These are phyloP conservation scores for Yamadazyma tumulicola DNA, from an alignment of 805 yeast species.

Conservation along the genomic window DNA sequence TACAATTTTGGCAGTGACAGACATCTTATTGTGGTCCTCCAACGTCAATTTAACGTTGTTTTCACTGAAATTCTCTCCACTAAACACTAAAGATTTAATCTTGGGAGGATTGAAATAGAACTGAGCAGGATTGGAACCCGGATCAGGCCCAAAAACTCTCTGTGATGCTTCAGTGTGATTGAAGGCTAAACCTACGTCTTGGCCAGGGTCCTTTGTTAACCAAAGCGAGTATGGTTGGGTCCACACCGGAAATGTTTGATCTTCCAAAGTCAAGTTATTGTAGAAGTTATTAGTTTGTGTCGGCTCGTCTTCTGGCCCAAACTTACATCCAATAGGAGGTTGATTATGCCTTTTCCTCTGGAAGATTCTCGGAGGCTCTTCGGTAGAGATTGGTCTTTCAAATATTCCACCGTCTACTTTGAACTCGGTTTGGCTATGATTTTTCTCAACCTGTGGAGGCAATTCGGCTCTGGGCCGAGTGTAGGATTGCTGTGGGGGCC, in stretches of 20 bases:
- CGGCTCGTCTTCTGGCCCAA: constrained; percentile 31
- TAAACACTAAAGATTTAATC: constrained; percentile 54
- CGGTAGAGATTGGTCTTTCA: constrained; percentile 37
- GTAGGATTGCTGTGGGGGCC: constrained; percentile 4
- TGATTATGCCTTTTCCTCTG: constrained; percentile 28
- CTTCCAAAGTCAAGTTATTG: constrained; percentile 64
- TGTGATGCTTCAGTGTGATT: constrained; percentile 59
- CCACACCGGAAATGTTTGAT: constrained; percentile 70
- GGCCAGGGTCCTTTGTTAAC: constrained; percentile 47
- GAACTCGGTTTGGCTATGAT: neutral
- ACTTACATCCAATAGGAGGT: constrained; percentile 30
- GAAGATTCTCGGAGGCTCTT: constrained; percentile 45
- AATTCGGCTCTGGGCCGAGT: neutral
- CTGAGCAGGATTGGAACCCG: constrained; percentile 47
- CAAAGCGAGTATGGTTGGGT: constrained; percentile 79
- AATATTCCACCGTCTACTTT: constrained; percentile 32
- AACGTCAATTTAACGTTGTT: constrained; percentile 18
- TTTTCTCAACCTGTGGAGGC: neutral
- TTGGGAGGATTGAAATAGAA: constrained; percentile 67
- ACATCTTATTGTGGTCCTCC: constrained; percentile 27
- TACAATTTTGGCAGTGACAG: constrained; percentile 22
- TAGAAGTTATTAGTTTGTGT: constrained; percentile 77
- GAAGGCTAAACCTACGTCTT: constrained; percentile 61
- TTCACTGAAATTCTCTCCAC: constrained; percentile 25
- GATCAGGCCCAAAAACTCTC: constrained; percentile 67